Conservation (phyloP, 169 alveolate genomes). For the Neospora caninum region DNA sequence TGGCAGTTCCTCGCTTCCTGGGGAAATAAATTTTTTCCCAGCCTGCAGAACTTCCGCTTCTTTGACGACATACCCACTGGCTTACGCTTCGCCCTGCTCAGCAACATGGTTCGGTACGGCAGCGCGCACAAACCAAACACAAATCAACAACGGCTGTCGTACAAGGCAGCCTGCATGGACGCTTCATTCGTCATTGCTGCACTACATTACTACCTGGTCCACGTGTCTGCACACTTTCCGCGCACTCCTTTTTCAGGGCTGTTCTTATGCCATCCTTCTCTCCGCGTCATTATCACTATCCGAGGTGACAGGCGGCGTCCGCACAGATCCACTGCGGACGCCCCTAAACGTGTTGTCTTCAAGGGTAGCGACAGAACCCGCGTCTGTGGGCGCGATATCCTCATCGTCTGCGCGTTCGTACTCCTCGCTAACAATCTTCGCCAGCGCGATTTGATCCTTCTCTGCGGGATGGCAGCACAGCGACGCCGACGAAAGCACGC, state of each 20-base stretch:
- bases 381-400: not conserved
- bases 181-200: not conserved
- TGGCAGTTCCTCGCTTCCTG: not conserved
- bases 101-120: not conserved
- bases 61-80: not conserved
- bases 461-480: no score
- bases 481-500: no score
- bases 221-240: not conserved
- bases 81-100: not conserved
- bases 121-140: not conserved
- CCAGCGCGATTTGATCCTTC: slow-evolving; percentile 18
- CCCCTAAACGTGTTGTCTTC: no score
- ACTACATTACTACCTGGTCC: not conserved
- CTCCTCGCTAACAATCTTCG: slow-evolving; percentile 10
- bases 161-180: not conserved
- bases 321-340: no score
- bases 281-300: not conserved
- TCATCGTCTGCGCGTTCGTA: slow-evolving; percentile 28
- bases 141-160: not conserved
- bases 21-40: not conserved
- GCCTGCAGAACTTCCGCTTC: not conserved
- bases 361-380: no score
- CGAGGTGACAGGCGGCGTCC: not conserved
- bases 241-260: not conserved
- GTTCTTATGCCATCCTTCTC: not conserved